These are phyloP conservation scores for Mycena sanguinolenta DNA, from an alignment of 768 basidiomycete species.

Conservation along the genomic window DNA sequence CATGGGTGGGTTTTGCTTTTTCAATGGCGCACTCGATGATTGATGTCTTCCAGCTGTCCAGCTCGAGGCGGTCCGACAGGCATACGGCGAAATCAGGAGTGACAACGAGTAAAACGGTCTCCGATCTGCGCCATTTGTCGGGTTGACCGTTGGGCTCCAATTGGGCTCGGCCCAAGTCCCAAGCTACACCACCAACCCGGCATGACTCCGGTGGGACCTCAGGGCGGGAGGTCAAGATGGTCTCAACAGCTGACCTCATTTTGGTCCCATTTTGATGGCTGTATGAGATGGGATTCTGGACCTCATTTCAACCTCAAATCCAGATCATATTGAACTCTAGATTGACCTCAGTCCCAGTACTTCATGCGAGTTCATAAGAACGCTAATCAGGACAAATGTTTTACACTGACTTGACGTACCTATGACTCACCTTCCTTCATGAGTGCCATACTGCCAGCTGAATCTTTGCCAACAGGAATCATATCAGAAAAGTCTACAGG, in stretches of 20 bases:
- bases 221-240: background rate
- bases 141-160: no score
- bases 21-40: background rate
- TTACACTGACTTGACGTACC: no score
- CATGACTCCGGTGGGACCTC: background rate
- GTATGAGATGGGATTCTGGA: background rate
- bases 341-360: no score
- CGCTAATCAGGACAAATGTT: no score
- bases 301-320: constrained; percentile 8
- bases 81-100: background rate
- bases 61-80: background rate
- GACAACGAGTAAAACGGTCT: background rate
- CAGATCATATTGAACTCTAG: constrained; percentile 5
- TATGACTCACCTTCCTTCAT: no score
- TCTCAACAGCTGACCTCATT: background rate
- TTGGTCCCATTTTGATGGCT: constrained; percentile 15
- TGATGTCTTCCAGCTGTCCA: background rate
- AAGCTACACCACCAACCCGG: constrained; percentile 14
- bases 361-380: no score
- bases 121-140: no score
- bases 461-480: no score
- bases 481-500: no score
- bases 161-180: no score
- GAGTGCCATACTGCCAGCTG: no score
- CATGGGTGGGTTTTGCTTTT: background rate